Base-by-base conservation (phyloP, 2,329 filamentous ascomycete genomes). In the Neopestalotiopsis rosae region DNA sequence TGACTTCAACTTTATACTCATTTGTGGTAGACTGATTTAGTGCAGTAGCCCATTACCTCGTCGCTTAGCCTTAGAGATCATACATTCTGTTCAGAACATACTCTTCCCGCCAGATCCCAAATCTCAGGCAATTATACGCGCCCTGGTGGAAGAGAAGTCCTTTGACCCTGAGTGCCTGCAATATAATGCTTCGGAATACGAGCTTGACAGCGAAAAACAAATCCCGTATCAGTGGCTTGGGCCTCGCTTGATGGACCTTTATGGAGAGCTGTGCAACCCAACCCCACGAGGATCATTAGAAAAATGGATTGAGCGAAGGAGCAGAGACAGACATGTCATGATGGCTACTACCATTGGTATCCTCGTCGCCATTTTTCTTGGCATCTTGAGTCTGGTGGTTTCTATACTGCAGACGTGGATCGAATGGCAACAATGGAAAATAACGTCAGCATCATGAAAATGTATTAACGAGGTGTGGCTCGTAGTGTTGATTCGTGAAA, bases 361-460 rank as follows among this genome's bases (percentile, higher is more conserved):
- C 1, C 9, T 20, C 0, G 17, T 65, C 24, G 62, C 62, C 24
- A 40, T 65, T 5, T 14, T 65, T 13, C 38, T 65, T 17, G 62
- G 62, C 13, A 6, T 65, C 1, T 5, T 42, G 24, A 20, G 34
- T 5, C n/a, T 56, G 62, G 42, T 65, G 7, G 30, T 65, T 20
- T 45, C 32, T 30, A 5, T 34, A 34, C 20, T 49, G 14, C 42
- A 65, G 62, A 52, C 62, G 10, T 65, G 62, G 62, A 56, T 65
- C 13, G n/a, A 20, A 3, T 65, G 42, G 32, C 62, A 65, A 17
- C 32, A 34, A 20, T 65, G 62, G 62, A 38, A 63, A 45, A 5
- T 3, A 17, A 24, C 61, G n/a, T 5, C 34, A n/a, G 24, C 57
- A 13, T 14, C 24, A 52, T 52, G 9, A 52, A 28, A 4, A 28